Conservation (phyloP, 1,284 basidiomycete genomes). For the Apiotrichum akiyoshidainum region DNA sequence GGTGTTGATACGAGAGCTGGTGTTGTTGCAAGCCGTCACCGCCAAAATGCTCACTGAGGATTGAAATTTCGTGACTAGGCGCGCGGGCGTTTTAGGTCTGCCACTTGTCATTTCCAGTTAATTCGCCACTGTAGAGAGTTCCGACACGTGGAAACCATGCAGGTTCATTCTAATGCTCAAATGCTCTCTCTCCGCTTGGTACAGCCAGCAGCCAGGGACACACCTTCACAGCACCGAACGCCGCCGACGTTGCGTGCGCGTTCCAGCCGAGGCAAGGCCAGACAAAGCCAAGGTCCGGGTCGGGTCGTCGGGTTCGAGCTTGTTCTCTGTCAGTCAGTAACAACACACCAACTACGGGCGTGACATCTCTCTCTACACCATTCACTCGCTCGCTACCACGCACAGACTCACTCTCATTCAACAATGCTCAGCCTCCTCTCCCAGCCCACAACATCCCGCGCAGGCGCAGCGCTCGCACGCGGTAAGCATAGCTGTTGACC, state of each 20-base stretch:
- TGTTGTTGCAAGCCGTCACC: slow-evolving; percentile 1
- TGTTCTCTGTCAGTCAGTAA: no score
- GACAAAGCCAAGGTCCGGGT: not conserved
- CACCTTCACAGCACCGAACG: not conserved
- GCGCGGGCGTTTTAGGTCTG: not conserved
- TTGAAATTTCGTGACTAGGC: slow-evolving; percentile 11
- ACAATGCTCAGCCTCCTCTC: slow-evolving; percentile 29
- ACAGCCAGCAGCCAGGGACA: not conserved
- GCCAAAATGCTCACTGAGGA: not conserved
- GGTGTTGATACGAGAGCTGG: not conserved
- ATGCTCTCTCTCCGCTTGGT: no score
- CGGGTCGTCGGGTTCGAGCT: not conserved
- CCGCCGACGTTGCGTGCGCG: not conserved
- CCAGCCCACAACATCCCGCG: slow-evolving; percentile 33
- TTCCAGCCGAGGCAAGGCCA: not conserved
- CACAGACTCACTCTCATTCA: no score
- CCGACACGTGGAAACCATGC: no score
- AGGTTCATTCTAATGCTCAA: no score
- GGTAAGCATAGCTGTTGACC: slow-evolving; percentile 12
- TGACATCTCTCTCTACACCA: not conserved
- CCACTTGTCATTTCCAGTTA: not conserved
- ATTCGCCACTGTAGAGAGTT: no score
- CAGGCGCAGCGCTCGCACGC: slow-evolving; percentile 30
- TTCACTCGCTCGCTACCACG: not conserved
- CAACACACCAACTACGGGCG: not conserved